A percentile compares a stretch with the other conserved stretches of the same genome.
These are phyloP conservation scores for Chloropicon primus DNA, from an alignment of 139 green algal genomes.

Conservation along the genomic window DNA sequence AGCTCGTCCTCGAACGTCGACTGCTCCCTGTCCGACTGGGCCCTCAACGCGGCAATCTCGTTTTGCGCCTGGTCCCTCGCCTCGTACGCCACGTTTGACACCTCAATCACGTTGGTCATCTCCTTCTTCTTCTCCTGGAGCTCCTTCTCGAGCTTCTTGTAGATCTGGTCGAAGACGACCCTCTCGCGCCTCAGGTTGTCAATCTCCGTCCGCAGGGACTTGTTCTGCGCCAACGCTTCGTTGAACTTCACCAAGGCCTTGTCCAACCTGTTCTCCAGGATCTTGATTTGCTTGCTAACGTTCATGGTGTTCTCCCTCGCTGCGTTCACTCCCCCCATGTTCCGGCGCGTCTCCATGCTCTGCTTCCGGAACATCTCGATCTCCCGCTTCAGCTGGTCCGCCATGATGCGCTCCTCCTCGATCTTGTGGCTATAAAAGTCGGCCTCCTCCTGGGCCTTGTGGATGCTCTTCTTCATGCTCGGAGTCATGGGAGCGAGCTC, in stretches of 20 bases:
- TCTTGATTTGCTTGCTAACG: conserved; percentile 45
- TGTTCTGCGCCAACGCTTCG: not conserved
- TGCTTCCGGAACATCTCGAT: conserved; percentile 3
- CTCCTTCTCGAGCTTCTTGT: not conserved
- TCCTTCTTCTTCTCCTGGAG: not conserved
- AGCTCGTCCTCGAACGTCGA: conserved; percentile 13
- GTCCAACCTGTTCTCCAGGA: conserved; percentile 76
- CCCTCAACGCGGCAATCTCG: not conserved
- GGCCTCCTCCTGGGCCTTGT: not conserved
- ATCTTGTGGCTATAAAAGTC: conserved; percentile 9
- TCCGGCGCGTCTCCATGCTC: not conserved
- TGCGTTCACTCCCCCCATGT: conserved; percentile 39
- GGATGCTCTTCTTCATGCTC: not conserved
- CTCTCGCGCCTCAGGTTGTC: not conserved
- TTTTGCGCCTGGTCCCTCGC: not conserved
- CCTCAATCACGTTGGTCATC: not conserved
- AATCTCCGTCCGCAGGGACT: not conserved
- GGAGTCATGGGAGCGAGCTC: not conserved
- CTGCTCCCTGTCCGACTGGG: conserved; percentile 4
- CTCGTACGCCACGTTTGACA: not conserved
- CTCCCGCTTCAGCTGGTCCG: conserved; percentile 13
- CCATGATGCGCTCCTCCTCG: conserved; percentile 15
- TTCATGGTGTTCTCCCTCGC: conserved; percentile 44
- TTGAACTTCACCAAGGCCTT: conserved; percentile 4
- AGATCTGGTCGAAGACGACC: not conserved